Evolutionary conservation across 306 rosid genomes (phyloP), one percentile per base, ranked within the genome.

Genomic region (Neltuma alba): DNA sequence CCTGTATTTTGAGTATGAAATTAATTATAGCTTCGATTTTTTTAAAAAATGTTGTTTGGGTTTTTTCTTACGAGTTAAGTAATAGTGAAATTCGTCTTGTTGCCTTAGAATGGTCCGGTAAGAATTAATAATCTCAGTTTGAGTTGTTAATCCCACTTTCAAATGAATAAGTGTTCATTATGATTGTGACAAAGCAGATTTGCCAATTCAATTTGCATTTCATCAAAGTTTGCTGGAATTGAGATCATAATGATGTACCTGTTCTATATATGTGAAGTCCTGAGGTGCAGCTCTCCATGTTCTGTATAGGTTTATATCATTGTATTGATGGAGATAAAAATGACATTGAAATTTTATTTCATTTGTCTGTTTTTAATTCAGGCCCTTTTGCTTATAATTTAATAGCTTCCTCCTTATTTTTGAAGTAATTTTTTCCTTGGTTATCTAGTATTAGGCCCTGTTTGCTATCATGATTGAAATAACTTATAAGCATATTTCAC

Each of bases 1-100:
- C 31, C 41, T 44, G 36, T 48, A 27, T 66, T 75, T 64, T 60
- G 79, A 64, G 74, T 79, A 33, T 23, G 86, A 37, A 75, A 68
- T 45, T 28, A 12, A 23, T 52, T 42, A 18, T 54, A 48, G 55
- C 3, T 33, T 48, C 37, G 63, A 12, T 11, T 69, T 60, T 45
- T 67, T 16, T 27, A n/a, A 68, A 52, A 55, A 40, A 9, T n/a
- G 13, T 50, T 45, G 37, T 3, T 54, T 44, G 52, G 37, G 3
- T 63, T 48, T 42, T 70, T 60, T n/a, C n/a, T 70, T 34, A 42
- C 66, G 25, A 50, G 78, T 74, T 9, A 25, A 57, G 33, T 23
- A 12, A 23, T 57, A 3, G 0, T 57, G 27, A 23, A 11, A 57
- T 21, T 57, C 27, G 28, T 36, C 18, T 78, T 66, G 60, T 65